Conservation (phyloP, 345 rosid genomes). For the Nephelium lappaceum region DNA sequence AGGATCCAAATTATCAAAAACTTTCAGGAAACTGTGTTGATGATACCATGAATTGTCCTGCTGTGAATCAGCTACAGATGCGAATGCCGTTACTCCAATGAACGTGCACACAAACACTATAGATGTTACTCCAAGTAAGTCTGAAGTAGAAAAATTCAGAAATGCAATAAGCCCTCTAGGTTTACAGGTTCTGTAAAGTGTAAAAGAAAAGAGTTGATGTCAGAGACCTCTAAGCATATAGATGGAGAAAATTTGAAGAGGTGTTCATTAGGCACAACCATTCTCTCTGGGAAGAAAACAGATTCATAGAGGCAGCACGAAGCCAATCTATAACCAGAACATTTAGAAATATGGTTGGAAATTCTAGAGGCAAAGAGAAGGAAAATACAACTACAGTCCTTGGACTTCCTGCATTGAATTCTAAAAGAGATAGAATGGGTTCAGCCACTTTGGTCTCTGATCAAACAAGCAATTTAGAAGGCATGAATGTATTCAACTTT, state of each 20-base stretch:
- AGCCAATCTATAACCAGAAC: slow-evolving; percentile 10
- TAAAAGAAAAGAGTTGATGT: slow-evolving; percentile 4
- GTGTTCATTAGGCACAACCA: not conserved
- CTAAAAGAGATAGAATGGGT: not conserved
- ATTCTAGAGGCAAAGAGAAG: slow-evolving; percentile 13
- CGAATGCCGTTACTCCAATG: slow-evolving; percentile 3
- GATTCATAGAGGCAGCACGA: not conserved
- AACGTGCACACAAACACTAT: not conserved
- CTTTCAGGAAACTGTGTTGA: not conserved
- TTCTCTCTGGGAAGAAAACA: not conserved
- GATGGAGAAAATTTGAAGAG: slow-evolving; percentile 18
- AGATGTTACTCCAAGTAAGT: slow-evolving; percentile 1
- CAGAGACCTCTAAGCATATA: slow-evolving; percentile 1
- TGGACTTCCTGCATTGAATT: not conserved
- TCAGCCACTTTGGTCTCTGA: not conserved
- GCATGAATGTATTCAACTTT: not conserved
- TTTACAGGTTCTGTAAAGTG: slow-evolving; percentile 12
- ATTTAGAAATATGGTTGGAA: slow-evolving; percentile 5
- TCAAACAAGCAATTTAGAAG: not conserved
- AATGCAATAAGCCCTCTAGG: slow-evolving; percentile 5
- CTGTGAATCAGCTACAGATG: not conserved
- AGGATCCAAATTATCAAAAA: not conserved
- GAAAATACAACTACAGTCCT: not conserved
- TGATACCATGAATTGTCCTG: not conserved
- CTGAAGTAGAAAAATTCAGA: slow-evolving; percentile 8